Evolutionary conservation across 352 stramenopile species (phyloP).

Genomic region (Globisporangium carolinianum): DNA sequence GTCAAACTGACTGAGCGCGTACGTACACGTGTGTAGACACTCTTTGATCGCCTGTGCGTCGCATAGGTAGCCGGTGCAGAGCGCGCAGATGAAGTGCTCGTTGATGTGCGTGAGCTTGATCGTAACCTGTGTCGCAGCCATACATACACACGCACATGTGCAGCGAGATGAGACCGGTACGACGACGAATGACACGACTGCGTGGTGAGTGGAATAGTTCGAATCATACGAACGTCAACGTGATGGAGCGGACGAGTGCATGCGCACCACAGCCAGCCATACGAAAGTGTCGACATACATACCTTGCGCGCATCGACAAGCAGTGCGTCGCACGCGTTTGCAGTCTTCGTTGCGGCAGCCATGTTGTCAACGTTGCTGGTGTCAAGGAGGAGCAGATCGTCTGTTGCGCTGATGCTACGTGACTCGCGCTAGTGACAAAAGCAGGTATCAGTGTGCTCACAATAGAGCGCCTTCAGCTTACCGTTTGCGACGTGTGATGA

Average conservation of each 20-base stretch:
- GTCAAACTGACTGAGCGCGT: neutral
- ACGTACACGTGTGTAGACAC: slow-evolving; percentile 73
- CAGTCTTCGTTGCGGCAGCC: neutral
- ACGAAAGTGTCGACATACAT: no score
- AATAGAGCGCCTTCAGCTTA: slow-evolving; percentile 5
- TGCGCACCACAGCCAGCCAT: no score
- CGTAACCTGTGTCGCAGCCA: slow-evolving; percentile 21
- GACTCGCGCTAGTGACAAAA: neutral
- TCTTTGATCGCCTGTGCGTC: slow-evolving; percentile 73
- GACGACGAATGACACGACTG: neutral
- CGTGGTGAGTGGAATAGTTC: no score
- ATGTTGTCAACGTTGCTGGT: neutral
- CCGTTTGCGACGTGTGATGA: neutral
- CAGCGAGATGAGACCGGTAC: neutral
- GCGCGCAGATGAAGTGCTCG: slow-evolving; percentile 48
- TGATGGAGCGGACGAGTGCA: neutral
- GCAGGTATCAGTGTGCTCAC: neutral
- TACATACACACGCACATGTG: neutral
- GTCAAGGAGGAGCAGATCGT: no score
- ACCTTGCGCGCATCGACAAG: slow-evolving; percentile 37
- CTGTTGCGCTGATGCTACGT: neutral
- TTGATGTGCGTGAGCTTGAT: slow-evolving; percentile 42
- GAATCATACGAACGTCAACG: neutral
- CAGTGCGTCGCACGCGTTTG: slow-evolving; percentile 18
- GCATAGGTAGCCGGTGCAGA: slow-evolving; percentile 65